Conservation (phyloP, 108 stramenopile genomes). For the Discostella stelligeroides region DNA sequence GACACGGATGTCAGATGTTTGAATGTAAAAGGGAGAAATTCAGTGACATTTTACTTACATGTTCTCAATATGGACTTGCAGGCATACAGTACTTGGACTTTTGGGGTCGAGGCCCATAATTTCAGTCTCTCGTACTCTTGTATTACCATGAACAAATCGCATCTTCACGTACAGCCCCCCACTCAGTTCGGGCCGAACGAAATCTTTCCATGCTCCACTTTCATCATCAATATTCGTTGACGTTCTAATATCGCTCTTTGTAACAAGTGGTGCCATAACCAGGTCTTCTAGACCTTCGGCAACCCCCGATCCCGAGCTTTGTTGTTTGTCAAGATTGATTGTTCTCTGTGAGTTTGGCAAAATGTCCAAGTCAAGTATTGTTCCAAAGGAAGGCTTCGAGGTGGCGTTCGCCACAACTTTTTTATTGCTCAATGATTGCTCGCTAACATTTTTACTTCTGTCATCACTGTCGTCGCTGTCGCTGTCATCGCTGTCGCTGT, state of each 20-base stretch:
- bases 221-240: conserved; percentile 38
- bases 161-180: conserved; percentile 68
- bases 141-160: conserved; percentile 66
- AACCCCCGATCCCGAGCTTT: conserved; percentile 22
- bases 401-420: neutral
- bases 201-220: conserved; percentile 63
- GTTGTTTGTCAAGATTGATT: conserved; percentile 20
- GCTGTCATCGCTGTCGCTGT: conserved; percentile 49
- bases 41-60: conserved; percentile 48
- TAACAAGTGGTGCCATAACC: conserved; percentile 76
- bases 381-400: conserved; percentile 23
- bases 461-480: conserved; percentile 32
- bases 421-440: conserved; percentile 7
- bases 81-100: conserved; percentile 58
- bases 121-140: conserved; percentile 50
- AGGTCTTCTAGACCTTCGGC: conserved; percentile 74
- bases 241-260: conserved; percentile 36
- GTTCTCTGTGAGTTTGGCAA: conserved; percentile 7
- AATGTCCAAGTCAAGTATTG: conserved; percentile 30
- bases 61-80: conserved; percentile 77
- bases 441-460: too few relatives aligned
- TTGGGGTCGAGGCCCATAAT: conserved; percentile 60
- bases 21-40: neutral
- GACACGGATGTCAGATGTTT: neutral
- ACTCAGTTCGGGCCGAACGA: conserved; percentile 75